Percentiles rank a stretch among this genome's conserved stretches.
phyloP scores from a whole-genome alignment of 805 yeast genomes.

The Cyberlindnera xylosilytica region DNA sequence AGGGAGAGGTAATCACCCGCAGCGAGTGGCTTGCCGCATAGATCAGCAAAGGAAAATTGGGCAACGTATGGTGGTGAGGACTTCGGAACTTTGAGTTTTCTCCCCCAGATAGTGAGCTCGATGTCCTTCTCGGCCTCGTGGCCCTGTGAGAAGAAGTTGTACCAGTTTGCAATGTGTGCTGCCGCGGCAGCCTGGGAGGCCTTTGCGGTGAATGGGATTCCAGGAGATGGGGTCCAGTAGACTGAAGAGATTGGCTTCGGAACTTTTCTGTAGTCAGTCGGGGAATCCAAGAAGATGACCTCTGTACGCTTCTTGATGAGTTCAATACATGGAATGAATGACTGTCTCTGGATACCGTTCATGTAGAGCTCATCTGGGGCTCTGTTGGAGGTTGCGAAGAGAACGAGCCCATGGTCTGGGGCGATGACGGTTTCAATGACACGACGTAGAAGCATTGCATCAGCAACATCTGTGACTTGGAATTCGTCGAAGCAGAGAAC shows the following conservation, averaged over 20 bases:
- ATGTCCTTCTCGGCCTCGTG: constrained; percentile 39
- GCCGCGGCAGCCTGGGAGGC: constrained; percentile 49
- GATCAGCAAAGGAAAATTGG: constrained; percentile 79
- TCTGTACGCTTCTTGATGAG: constrained; percentile 67
- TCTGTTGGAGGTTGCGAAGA: constrained; percentile 93
- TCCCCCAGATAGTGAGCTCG: constrained; percentile 77
- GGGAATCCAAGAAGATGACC: constrained; percentile 81
- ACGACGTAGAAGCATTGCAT: constrained; percentile 91
- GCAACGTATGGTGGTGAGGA: constrained; percentile 82
- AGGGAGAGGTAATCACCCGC: constrained; percentile 92
- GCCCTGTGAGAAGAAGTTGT: constrained; percentile 66
- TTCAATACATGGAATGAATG: constrained; percentile 90
- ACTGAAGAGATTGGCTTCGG: constrained; percentile 81
- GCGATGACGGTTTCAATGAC: constrained; percentile 63
- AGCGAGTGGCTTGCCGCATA: constrained; percentile 84
- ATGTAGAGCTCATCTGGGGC: constrained; percentile 91
- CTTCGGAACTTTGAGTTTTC: constrained; percentile 70
- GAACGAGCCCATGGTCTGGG: constrained; percentile 74
- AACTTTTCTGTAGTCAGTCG: constrained; percentile 89
- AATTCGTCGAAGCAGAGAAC: constrained; percentile 94
- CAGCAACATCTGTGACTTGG: constrained; percentile 98
- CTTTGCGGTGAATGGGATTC: constrained; percentile 49
- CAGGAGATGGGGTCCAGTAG: constrained; percentile 70
- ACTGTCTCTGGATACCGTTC: constrained; percentile 90
- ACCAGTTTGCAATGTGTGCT: constrained; percentile 76